These are phyloP conservation scores for Pilobolus umbonatus DNA, from an alignment of 192 early-diverging fungal genomes.

Conservation along the genomic window DNA sequence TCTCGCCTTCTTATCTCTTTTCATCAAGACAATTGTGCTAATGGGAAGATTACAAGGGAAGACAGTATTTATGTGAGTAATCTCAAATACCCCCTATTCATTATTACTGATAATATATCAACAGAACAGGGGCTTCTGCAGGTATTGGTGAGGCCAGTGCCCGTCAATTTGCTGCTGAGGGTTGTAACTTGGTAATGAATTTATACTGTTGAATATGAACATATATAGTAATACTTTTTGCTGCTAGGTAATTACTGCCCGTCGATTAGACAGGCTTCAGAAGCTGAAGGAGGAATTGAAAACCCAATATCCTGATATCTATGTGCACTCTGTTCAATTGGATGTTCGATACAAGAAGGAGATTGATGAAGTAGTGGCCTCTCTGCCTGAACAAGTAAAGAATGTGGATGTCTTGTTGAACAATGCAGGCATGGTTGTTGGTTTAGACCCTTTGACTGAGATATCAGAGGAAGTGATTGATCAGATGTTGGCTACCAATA, in stretches of 20 bases:
- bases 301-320: conserved; percentile 41
- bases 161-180: conserved; percentile 58
- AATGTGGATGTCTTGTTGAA: conserved; percentile 82
- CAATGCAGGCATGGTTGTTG: conserved; percentile 77
- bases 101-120: conserved; percentile 1
- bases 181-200: conserved; percentile 48
- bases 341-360: conserved; percentile 64
- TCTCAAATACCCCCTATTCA: background rate
- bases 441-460: conserved; percentile 50
- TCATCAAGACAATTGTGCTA: too few relatives aligned
- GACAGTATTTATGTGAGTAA: conserved; percentile 31
- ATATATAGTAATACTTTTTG: background rate
- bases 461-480: conserved; percentile 23
- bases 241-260: conserved; percentile 52
- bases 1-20: too few relatives aligned
- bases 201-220: background rate
- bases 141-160: conserved; percentile 74
- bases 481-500: conserved; percentile 72
- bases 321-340: conserved; percentile 57
- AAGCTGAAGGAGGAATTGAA: conserved; percentile 47
- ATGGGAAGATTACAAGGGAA: conserved; percentile 35
- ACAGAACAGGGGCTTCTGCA: conserved; percentile 62
- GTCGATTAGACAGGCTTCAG: conserved; percentile 61
- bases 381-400: conserved; percentile 52
- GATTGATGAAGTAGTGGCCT: conserved; percentile 41